Evolutionary conservation across 306 rosid genomes (phyloP).

Genomic region (Astragalus glycyphyllos): DNA sequence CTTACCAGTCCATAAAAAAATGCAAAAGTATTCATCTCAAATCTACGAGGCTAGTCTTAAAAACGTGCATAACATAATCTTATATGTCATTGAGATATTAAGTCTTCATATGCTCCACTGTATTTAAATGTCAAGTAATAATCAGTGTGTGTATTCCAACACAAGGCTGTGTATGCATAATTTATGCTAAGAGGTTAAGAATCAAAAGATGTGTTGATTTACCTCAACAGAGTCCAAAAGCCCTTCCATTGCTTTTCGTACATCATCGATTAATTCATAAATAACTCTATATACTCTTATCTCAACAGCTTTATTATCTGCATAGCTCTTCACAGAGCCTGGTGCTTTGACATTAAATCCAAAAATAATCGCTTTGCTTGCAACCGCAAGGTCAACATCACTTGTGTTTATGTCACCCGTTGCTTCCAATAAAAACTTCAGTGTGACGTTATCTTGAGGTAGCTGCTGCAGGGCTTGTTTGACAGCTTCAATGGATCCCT

Average conservation of each 20-base stretch:
- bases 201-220: slow-evolving; percentile 41
- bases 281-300: slow-evolving; percentile 90
- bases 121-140: slow-evolving; percentile 20
- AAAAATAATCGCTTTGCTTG: slow-evolving; percentile 84
- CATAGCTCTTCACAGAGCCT: slow-evolving; percentile 84
- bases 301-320: slow-evolving; percentile 88
- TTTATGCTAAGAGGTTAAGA: slow-evolving; percentile 5
- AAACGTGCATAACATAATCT: slow-evolving; percentile 5
- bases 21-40: neutral
- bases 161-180: slow-evolving; percentile 26
- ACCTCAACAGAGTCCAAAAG: slow-evolving; percentile 90
- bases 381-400: slow-evolving; percentile 93
- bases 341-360: slow-evolving; percentile 86
- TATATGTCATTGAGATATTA: neutral
- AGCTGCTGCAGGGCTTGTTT: slow-evolving; percentile 92
- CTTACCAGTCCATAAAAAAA: slow-evolving; percentile 32
- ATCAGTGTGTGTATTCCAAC: slow-evolving; percentile 22
- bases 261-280: slow-evolving; percentile 90
- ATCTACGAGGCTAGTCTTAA: slow-evolving; percentile 16
- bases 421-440: slow-evolving; percentile 91
- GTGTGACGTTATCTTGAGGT: slow-evolving; percentile 87
- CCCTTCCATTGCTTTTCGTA: slow-evolving; percentile 97
- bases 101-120: slow-evolving; percentile 9
- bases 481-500: slow-evolving; percentile 98
- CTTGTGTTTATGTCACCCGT: slow-evolving; percentile 90